Evolutionary conservation across 805 yeast species (phyloP).

Genomic region (Saccharomycopsis capsularis): DNA sequence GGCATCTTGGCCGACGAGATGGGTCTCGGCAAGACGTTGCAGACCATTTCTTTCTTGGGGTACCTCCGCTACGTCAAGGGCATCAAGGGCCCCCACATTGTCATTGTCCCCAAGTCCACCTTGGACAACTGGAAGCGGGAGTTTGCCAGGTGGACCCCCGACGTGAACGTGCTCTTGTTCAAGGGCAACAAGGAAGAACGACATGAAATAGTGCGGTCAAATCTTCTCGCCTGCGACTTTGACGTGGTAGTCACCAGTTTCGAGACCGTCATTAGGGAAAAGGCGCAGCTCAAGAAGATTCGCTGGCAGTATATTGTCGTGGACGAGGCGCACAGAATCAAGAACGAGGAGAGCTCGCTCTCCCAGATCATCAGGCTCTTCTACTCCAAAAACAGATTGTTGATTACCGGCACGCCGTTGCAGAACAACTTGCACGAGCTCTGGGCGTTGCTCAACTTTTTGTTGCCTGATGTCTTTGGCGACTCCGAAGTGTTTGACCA

Average conservation of each 20-base stretch:
- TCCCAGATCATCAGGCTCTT: slow-evolving; percentile 89
- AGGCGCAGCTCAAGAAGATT: slow-evolving; percentile 67
- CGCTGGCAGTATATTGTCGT: slow-evolving; percentile 92
- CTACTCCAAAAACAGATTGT: slow-evolving; percentile 73
- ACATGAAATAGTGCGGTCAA: slow-evolving; percentile 46
- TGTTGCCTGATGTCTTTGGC: slow-evolving; percentile 91
- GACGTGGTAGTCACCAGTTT: slow-evolving; percentile 89
- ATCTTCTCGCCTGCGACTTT: slow-evolving; percentile 65
- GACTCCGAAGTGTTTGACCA: slow-evolving; percentile 85
- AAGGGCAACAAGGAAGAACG: slow-evolving; percentile 90
- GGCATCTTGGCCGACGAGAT: slow-evolving; percentile 97
- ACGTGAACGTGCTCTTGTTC: slow-evolving; percentile 73
- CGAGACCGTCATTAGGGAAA: slow-evolving; percentile 90
- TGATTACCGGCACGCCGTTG: slow-evolving; percentile 93
- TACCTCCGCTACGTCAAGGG: slow-evolving; percentile 71
- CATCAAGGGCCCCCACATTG: slow-evolving; percentile 83
- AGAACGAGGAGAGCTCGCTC: slow-evolving; percentile 85
- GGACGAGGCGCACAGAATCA: slow-evolving; percentile 96
- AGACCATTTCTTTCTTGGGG: slow-evolving; percentile 88
- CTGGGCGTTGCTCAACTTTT: slow-evolving; percentile 89
- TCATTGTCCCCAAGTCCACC: slow-evolving; percentile 93
- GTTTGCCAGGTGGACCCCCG: slow-evolving; percentile 94
- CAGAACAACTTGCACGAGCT: slow-evolving; percentile 93
- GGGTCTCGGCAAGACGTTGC: slow-evolving; percentile 96
- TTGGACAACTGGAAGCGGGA: slow-evolving; percentile 95